Evolutionary conservation across 2,329 filamentous ascomycete genomes (phyloP), one percentile per base, ranked within the genome.

Genomic region (Fusarium nodosum): DNA sequence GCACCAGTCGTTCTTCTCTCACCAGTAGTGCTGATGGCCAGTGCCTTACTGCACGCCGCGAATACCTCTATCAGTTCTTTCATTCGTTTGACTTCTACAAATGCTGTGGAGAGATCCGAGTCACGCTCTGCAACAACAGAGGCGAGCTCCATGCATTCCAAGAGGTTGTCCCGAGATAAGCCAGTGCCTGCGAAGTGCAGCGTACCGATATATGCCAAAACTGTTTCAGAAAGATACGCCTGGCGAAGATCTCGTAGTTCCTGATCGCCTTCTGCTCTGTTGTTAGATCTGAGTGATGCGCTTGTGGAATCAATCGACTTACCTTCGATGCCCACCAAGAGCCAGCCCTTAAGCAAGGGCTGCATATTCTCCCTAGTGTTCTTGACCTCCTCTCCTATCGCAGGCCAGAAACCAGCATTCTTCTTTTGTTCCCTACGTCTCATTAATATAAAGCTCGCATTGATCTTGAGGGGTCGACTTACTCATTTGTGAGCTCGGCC

Each of bases 111-210:
- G 41, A 95, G 79, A 70, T 91, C 89, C 26, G 89, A 89, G 64
- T 85, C 87, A 68, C 90, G 88, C 59, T 91, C 89, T 3, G 95
- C 93, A 52, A 97, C 86, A 3, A 90, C 77, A 2, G 90, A 89
- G 2, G 93, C 90, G 18, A 99, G 83, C 62, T 97, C 93, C 92
- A 99, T 95, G 74, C 91, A 92, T 76, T 95, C 90, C 28, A 96
- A 85, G 20, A 97, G 84, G 69, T 91, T 87, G 61, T 95, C 92
- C 44, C 93, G 89, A 46, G 89, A 91, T 44, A 97, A 82, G 50
- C 88, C 86, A 47, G 89, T 90, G 5, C 93, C 93, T 0, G 92
- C 91, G 75, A 91, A 92, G 77, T 97, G 92, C 51, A 98, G 83
- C 2, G 92, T 90, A 73, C 88, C 90, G 76, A 96, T 88, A 77